These are phyloP conservation scores for Bipolaris oryzae DNA, from an alignment of 2,329 filamentous ascomycete genomes.

Conservation along the genomic window DNA sequence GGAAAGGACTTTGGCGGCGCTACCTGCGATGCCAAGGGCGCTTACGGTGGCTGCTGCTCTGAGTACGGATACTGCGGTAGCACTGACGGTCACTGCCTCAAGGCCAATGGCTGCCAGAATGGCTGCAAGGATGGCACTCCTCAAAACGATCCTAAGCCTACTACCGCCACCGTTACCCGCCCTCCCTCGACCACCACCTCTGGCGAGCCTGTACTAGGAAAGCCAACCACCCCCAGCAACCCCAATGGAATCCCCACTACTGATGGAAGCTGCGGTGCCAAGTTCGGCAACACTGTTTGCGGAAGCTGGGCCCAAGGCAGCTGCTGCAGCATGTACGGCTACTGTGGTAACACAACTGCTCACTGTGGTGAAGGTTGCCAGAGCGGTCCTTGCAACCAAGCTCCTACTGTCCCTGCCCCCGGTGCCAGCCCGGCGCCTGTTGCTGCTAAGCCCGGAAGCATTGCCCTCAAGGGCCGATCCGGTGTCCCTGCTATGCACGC, in stretches of 20 bases:
- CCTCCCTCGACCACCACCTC: slow-evolving; percentile 43
- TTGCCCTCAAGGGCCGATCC: slow-evolving; percentile 59
- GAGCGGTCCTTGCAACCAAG: slow-evolving; percentile 58
- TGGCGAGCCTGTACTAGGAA: slow-evolving; percentile 48
- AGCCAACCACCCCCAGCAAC: slow-evolving; percentile 29
- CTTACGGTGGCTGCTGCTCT: slow-evolving; percentile 51
- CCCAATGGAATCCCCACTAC: slow-evolving; percentile 49
- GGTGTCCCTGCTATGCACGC: slow-evolving; percentile 70
- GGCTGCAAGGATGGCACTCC: slow-evolving; percentile 41
- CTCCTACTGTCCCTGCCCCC: slow-evolving; percentile 49
- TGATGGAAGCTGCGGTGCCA: slow-evolving; percentile 61
- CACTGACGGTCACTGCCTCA: slow-evolving; percentile 47
- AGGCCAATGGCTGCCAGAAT: slow-evolving; percentile 49
- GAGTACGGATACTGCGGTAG: slow-evolving; percentile 46
- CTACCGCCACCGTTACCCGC: slow-evolving; percentile 27
- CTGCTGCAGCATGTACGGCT: slow-evolving; percentile 65
- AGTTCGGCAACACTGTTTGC: slow-evolving; percentile 58
- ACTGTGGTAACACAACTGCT: slow-evolving; percentile 56
- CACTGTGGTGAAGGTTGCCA: slow-evolving; percentile 64
- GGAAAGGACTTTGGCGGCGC: slow-evolving; percentile 50
- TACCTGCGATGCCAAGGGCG: slow-evolving; percentile 48
- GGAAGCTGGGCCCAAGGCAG: slow-evolving; percentile 59
- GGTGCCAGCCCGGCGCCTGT: slow-evolving; percentile 54
- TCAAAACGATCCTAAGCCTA: slow-evolving; percentile 4
- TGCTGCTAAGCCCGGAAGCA: slow-evolving; percentile 54